phyloP scores from a whole-genome alignment of 177 flowering plant species.

The Tripterygium wilfordii region DNA sequence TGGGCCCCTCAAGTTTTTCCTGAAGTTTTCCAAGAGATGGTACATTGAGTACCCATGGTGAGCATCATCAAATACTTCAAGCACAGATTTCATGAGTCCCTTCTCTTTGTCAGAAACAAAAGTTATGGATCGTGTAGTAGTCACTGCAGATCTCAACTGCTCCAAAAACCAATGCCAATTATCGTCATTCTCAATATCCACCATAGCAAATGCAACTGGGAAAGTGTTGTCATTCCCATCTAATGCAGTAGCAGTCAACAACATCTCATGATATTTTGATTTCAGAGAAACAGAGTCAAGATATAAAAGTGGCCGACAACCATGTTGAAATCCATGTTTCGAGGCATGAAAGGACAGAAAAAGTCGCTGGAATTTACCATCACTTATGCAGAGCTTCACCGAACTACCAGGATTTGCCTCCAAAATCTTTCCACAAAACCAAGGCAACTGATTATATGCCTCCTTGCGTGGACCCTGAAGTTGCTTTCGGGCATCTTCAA shows the following conservation, averaged over 20 bases:
- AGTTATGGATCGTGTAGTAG: constrained; percentile 31
- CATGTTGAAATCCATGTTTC: constrained; percentile 35
- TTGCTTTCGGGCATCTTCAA: constrained; percentile 38
- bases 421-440: constrained; percentile 30
- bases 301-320: constrained; percentile 52
- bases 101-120: constrained; percentile 39
- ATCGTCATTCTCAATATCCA: constrained; percentile 32
- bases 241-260: constrained; percentile 37
- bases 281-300: constrained; percentile 33
- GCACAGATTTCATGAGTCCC: constrained; percentile 26
- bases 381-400: constrained; percentile 21
- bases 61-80: constrained; percentile 37
- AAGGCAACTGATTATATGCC: constrained; percentile 39
- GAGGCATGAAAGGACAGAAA: constrained; percentile 41
- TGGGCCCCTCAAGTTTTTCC: constrained; percentile 35
- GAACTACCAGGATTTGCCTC: constrained; percentile 53
- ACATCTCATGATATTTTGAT: constrained; percentile 39
- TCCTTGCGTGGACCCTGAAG: constrained; percentile 43
- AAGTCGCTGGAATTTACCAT: constrained; percentile 36
- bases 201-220: constrained; percentile 45
- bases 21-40: constrained; percentile 36
- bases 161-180: constrained; percentile 51
- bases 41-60: constrained; percentile 34
- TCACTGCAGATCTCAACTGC: constrained; percentile 29
- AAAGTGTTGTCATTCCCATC: constrained; percentile 46